Percentiles rank a stretch among this genome's conserved stretches.
These are phyloP conservation scores for Nelumbo lutea DNA, from an alignment of 164 flowering plant species.

Conservation along the genomic window DNA sequence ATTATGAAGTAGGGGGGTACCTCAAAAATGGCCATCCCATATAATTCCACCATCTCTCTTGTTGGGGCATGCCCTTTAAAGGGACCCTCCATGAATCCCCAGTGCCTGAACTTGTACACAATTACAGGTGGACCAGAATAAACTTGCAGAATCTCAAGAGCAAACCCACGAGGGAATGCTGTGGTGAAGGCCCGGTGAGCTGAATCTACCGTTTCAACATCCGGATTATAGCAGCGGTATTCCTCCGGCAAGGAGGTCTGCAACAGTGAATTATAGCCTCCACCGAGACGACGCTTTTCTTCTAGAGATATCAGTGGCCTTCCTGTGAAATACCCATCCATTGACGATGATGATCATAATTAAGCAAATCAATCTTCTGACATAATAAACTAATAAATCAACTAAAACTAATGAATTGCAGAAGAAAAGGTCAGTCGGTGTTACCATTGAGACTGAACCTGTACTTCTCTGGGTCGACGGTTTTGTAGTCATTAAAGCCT, in stretches of 20 bases:
- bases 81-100: slow-evolving; percentile 83
- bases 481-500: slow-evolving; percentile 26
- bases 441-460: slow-evolving; percentile 42
- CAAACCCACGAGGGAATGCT: slow-evolving; percentile 68
- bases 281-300: slow-evolving; percentile 32
- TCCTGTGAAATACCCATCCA: slow-evolving; percentile 22
- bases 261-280: slow-evolving; percentile 45
- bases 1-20: slow-evolving; percentile 11
- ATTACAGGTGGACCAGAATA: slow-evolving; percentile 67
- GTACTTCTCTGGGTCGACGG: slow-evolving; percentile 31
- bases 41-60: slow-evolving; percentile 50
- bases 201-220: slow-evolving; percentile 30
- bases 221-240: slow-evolving; percentile 26
- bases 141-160: slow-evolving; percentile 54
- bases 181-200: slow-evolving; percentile 18
- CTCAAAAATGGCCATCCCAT: slow-evolving; percentile 38
- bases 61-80: slow-evolving; percentile 70
- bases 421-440: background rate
- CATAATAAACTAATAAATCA: background rate
- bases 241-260: slow-evolving; percentile 46
- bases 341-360: background rate
- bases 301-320: slow-evolving; percentile 29
- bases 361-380: background rate
- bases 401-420: background rate
- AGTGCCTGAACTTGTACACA: slow-evolving; percentile 73